Base-by-base conservation (phyloP, 805 yeast species). In the Spencermartinsiella europaea region DNA sequence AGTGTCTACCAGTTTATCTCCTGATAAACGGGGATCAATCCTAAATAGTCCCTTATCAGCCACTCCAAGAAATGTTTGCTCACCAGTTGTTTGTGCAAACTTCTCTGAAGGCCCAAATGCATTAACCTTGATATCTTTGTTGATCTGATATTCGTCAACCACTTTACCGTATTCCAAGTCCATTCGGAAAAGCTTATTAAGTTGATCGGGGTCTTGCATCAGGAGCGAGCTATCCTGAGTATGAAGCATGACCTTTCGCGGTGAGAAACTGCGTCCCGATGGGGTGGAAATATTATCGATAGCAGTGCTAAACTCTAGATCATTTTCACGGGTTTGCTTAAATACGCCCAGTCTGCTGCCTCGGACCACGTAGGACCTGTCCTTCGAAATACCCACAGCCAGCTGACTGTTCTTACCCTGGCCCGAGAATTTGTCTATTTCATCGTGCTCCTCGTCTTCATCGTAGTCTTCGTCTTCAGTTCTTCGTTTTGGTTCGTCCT, bases 331-430 rank as follows among this genome's bases (percentile, higher is more conserved):
- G 31, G 73, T 75, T 16, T 80, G 75, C 56, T 74, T 82, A 67
- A 88, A 87, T 3, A 89, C 89, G 28, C 96, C 96, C 46, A 89
- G 69, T 53, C 78, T 79, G 61, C 85, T 70, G 14, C 89, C 95
- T 54, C 95, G 78, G 0, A 84, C 81, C 25, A 89, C 90, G 61
- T 76, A 89, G 0, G 95, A 76, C 31, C 93, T 72, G 57, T 85
- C 82, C 54, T 81, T 81, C 46, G 74, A 75, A 50, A 68, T 76
- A 0, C 95, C 90, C 5, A 87, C 81, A 1, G 85, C 81, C 58
- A 89, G 70, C 19, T 79, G 80, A 43, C 78, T 74, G 61, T 88
- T 88, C 41, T 69, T 69, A 14, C 73, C 75, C 45, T 66, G 56
- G 31, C 59, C 62, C 39, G 50, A 42, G 40, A 49, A 55, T 14